These are phyloP conservation scores for Vigna mungo DNA, from an alignment of 306 rosid species.

Conservation along the genomic window DNA sequence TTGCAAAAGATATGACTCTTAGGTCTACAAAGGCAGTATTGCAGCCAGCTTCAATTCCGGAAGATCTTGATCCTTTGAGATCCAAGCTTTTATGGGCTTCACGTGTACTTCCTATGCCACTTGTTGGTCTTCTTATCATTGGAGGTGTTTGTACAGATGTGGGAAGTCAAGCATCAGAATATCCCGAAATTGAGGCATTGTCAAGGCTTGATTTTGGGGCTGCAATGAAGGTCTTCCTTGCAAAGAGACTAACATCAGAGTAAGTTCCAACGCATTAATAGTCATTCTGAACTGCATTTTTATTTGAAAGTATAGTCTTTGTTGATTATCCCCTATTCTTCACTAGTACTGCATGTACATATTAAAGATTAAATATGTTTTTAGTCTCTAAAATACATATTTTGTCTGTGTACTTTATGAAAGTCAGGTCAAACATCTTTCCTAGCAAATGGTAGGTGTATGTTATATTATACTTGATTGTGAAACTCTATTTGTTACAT, in stretches of 20 bases:
- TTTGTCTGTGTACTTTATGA: too few relatives aligned
- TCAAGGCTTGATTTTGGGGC: conserved; percentile 91
- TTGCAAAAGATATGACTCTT: conserved; percentile 92
- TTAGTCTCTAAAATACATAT: too few relatives aligned
- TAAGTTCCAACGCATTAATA: conserved; percentile 43
- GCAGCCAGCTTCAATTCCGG: conserved; percentile 62
- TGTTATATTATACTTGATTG: too few relatives aligned
- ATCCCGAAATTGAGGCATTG: conserved; percentile 92
- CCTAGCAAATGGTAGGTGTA: too few relatives aligned
- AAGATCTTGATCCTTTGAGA: conserved; percentile 88
- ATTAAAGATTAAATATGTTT: neutral
- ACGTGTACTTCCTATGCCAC: conserved; percentile 97
- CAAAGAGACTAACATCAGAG: conserved; percentile 87
- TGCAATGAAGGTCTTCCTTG: conserved; percentile 92
- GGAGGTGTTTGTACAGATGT: conserved; percentile 78
- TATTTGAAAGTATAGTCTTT: conserved; percentile 26
- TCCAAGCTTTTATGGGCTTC: conserved; percentile 96
- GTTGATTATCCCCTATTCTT: conserved; percentile 23
- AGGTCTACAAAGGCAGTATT: conserved; percentile 83
- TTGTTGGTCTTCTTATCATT: conserved; percentile 85
- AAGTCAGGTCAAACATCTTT: too few relatives aligned
- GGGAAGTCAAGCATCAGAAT: conserved; percentile 72
- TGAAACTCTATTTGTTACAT: too few relatives aligned
- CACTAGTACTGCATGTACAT: conserved; percentile 3
- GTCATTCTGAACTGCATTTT: conserved; percentile 17